phyloP scores from a whole-genome alignment of 2,329 filamentous ascomycete species.

The Neopestalotiopsis rosae region DNA sequence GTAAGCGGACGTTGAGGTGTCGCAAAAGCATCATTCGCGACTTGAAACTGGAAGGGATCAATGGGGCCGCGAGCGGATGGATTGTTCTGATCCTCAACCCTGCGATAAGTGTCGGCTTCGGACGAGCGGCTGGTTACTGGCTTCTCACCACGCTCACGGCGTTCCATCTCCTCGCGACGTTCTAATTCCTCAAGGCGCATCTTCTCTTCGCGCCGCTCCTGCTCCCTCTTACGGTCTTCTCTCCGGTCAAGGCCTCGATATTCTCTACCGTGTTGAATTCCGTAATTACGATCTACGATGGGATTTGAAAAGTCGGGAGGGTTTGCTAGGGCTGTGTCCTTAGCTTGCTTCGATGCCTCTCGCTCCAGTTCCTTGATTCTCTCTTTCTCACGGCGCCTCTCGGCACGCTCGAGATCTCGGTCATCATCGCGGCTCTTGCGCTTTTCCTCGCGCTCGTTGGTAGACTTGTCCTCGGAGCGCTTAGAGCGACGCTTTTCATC shows the following conservation, averaged over 20 bases:
- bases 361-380: constrained; percentile 21
- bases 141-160: constrained; percentile 24
- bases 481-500: constrained; percentile 35
- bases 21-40: constrained; percentile 56
- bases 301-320: constrained; percentile 28
- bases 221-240: constrained; percentile 23
- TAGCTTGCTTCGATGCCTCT: constrained; percentile 27
- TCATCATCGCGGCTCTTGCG: constrained; percentile 35
- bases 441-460: constrained; percentile 30
- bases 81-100: constrained; percentile 29
- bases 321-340: constrained; percentile 24
- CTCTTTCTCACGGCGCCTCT: constrained; percentile 31
- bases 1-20: constrained; percentile 52
- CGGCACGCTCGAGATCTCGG: constrained; percentile 26
- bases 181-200: too few species aligned
- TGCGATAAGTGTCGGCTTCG: constrained; percentile 34
- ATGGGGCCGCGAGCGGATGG: constrained; percentile 39
- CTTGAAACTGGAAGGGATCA: constrained; percentile 66
- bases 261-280: constrained; percentile 36
- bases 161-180: constrained; percentile 29
- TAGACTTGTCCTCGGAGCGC: constrained; percentile 23
- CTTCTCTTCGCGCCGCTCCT: constrained; percentile 22
- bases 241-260: constrained; percentile 25
- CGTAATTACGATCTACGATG: constrained; percentile 34
- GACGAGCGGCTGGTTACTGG: constrained; percentile 22